Evolutionary conservation across 2,329 filamentous ascomycete genomes (phyloP), one percentile per base, ranked within the genome.

Genomic region (Periconia digitata): DNA sequence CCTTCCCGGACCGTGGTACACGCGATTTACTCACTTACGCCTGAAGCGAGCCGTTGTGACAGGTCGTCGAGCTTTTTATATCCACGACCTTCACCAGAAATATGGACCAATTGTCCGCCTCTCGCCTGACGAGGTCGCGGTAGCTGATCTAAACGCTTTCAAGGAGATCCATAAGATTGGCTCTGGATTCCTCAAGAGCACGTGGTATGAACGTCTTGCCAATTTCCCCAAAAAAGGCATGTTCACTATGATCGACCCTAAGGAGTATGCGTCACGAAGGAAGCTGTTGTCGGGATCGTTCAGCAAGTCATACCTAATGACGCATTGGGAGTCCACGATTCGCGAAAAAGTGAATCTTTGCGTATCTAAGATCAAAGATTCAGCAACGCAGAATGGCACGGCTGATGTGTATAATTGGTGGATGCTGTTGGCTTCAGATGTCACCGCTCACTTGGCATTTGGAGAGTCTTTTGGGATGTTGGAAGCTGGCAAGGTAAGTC

Each of bases 381-480:
- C 56, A 40, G 60, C 42, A 2, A 43, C 41, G 6, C 24, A 34
- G n/a, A 48, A 48, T 1, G 63, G 64, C 22, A 55, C 40, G 15
- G 66, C 66, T 6, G 72, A 76, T 42, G 40, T 66, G 5, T 45
- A 73, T 40, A 69, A 72, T 43, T 63, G 70, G 71, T 69, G 61
- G 60, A 72, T 69, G 13, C 64, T 74, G 12, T 67, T 75, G 60
- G 67, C 72, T 7, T 66, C 66, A 0, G 73, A 76, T 55, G 63
- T 75, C 7, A 67, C 65, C 17, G 63, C 64, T 1, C 58, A 71
- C 40, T 49, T 76, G 4, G 64, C 66, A 34, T 74, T 75, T 49
- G 73, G 73, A 15, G 68, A 73, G 36, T 62, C 56, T 1, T 74
- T 75, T 46, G 55, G 63, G 6, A 73, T 72, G 59, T 51, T 76